phyloP scores from a whole-genome alignment of 352 stramenopile genomes.

The Phytophthora macrochlamydospora region DNA sequence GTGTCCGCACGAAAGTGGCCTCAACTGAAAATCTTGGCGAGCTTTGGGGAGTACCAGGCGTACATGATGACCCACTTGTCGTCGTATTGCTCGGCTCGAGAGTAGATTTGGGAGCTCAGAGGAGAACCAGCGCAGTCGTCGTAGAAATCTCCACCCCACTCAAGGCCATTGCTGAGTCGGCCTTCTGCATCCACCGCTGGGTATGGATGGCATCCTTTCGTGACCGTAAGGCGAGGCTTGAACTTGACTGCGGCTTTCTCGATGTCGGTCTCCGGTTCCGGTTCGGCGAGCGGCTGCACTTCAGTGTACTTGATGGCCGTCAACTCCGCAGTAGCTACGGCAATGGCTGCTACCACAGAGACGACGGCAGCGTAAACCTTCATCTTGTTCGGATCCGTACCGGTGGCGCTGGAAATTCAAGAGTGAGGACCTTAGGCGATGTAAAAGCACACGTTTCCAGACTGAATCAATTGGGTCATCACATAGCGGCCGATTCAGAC shows the following conservation, averaged over 20 bases:
- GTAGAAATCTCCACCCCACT: conserved; percentile 25
- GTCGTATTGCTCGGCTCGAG: conserved; percentile 25
- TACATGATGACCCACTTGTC: conserved; percentile 34
- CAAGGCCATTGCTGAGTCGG: conserved; percentile 30
- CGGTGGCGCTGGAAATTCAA: too few species aligned
- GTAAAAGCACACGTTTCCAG: too few species aligned
- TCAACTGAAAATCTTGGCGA: conserved; percentile 14
- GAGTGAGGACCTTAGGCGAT: too few species aligned
- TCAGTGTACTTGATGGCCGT: conserved; percentile 28
- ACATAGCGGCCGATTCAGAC: too few species aligned
- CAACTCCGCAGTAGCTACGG: not conserved
- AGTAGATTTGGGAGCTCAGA: conserved; percentile 32
- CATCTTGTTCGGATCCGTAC: too few species aligned
- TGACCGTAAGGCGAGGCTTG: conserved; percentile 6
- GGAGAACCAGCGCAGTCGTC: conserved; percentile 28
- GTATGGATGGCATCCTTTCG: conserved; percentile 41
- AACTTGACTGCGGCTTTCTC: conserved; percentile 7
- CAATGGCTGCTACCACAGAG: too few species aligned
- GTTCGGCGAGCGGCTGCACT: conserved; percentile 20
- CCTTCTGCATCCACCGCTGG: conserved; percentile 31
- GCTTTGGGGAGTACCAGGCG: conserved; percentile 49
- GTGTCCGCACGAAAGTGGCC: too few species aligned
- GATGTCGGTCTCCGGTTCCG: conserved; percentile 4
- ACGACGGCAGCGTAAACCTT: too few species aligned
- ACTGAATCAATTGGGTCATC: too few species aligned